Base-by-base conservation (phyloP, 768 basidiomycete species). In the Lanmaoa rubissima region DNA sequence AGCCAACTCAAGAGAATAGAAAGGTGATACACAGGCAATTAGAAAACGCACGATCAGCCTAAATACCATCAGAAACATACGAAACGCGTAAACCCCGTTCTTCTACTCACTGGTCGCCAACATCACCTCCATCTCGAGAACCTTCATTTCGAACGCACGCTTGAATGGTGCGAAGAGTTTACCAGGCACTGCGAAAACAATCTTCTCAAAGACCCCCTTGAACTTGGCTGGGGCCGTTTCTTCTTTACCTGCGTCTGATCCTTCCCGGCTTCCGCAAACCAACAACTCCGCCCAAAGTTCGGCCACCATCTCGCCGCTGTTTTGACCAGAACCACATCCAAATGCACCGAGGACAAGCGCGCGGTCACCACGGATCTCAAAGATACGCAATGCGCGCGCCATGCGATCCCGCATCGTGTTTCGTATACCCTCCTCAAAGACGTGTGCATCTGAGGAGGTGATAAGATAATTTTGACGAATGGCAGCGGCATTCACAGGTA, bases 221-320 rank as follows among this genome's bases (percentile, higher is more conserved):
- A 79, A 79, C 53, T 70, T 66, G 42, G 76, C 73, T 5, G 52
- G 49, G 19, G n/a, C 46, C n/a, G 24, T 58, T 39, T 56, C 60
- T 13, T 60, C 67, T 53, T 59, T 59, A 9, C 48, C 48, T 51
- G 42, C 61, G 39, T 57, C 58, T 21, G 48, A 65, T 56, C 62
- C 66, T 47, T 71, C 67, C 17, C 49, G 42, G 5, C 63, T 67
- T 7, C 72, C 76, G 24, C 71, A 76, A 6, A 73, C 71, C 17
- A 81, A 65, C 14, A 81, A 60, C 64, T 78, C 77, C 14, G 79
- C 78, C 78, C 79, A 80, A 28, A 79, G 71, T 46, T 69, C 65
- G 17, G 76, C 78, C 28, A 81, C 69, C 64, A 69, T 72, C 48
- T 74, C 74, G 35, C 78, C 71, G 11, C 53, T 69, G 60, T 81